Evolutionary conservation across 1,284 basidiomycete species (phyloP).

Genomic region (Ganoderma meredithae): DNA sequence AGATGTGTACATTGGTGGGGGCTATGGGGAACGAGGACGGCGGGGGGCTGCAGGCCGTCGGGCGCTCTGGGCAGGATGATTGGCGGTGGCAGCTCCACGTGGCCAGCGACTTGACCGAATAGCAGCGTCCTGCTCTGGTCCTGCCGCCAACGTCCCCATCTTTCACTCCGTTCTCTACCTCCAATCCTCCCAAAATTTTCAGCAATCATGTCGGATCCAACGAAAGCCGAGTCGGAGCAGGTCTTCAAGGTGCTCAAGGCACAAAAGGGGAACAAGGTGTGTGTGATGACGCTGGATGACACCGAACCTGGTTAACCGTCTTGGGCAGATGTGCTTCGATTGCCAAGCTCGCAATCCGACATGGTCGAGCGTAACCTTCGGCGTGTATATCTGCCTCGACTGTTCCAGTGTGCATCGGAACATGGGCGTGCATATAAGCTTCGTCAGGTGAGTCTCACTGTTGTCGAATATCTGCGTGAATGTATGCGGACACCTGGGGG

Average conservation of each 20-base stretch:
- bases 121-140: too few relatives aligned
- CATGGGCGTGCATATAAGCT: constrained; percentile 98
- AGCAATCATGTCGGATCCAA: constrained; percentile 67
- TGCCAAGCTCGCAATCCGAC: constrained; percentile 97
- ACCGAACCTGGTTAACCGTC: constrained; percentile 32
- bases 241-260: constrained; percentile 79
- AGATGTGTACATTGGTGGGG: background rate
- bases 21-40: background rate
- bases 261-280: constrained; percentile 91
- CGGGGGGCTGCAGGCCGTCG: background rate
- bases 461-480: too few relatives aligned
- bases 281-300: background rate
- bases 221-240: constrained; percentile 80
- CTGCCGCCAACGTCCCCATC: background rate
- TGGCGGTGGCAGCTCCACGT: constrained; percentile 4
- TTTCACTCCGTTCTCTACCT: background rate
- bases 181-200: background rate
- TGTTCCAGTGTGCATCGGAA: constrained; percentile 97
- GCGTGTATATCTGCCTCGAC: constrained; percentile 97
- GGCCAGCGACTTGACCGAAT: background rate
- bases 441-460: constrained; percentile 93
- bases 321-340: constrained; percentile 89
- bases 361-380: constrained; percentile 97
- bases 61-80: background rate
- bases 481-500: too few relatives aligned